phyloP scores from a whole-genome alignment of 2,329 filamentous ascomycete genomes.

The Botrytis galanthina region DNA sequence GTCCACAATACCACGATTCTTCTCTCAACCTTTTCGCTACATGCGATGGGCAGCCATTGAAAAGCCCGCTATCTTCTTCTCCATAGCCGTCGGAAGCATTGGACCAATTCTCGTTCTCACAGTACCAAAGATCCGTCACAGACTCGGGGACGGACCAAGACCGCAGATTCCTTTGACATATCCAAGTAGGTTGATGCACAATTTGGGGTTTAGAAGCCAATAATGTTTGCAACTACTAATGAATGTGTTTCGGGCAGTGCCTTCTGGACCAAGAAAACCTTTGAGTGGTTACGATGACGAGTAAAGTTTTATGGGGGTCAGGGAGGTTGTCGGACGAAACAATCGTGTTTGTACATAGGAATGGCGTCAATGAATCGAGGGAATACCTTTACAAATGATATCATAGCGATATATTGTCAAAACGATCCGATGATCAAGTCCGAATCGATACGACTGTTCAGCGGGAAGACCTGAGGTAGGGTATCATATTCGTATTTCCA shows the following conservation, averaged over 20 bases:
- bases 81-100: conserved; percentile 67
- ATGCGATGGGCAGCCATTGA: conserved; percentile 83
- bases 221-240: conserved; percentile 27
- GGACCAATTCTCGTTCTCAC: conserved; percentile 70
- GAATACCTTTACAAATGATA: conserved; percentile 15
- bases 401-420: neutral
- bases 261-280: conserved; percentile 56
- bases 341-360: conserved; percentile 16
- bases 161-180: conserved; percentile 82
- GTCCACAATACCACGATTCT: conserved; percentile 70
- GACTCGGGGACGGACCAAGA: conserved; percentile 71
- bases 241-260: conserved; percentile 45
- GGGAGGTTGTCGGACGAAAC: neutral
- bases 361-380: conserved; percentile 17
- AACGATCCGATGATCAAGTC: neutral
- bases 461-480: neutral
- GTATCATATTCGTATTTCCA: neutral
- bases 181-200: conserved; percentile 66
- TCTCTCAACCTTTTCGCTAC: conserved; percentile 78
- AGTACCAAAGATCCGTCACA: conserved; percentile 70
- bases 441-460: neutral
- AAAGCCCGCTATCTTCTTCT: conserved; percentile 90
- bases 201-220: neutral
- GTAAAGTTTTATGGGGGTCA: conserved; percentile 11
- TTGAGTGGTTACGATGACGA: conserved; percentile 59